Evolutionary conservation across 2,329 filamentous ascomycete species (phyloP).

Genomic region (Hortaea sp.): DNA sequence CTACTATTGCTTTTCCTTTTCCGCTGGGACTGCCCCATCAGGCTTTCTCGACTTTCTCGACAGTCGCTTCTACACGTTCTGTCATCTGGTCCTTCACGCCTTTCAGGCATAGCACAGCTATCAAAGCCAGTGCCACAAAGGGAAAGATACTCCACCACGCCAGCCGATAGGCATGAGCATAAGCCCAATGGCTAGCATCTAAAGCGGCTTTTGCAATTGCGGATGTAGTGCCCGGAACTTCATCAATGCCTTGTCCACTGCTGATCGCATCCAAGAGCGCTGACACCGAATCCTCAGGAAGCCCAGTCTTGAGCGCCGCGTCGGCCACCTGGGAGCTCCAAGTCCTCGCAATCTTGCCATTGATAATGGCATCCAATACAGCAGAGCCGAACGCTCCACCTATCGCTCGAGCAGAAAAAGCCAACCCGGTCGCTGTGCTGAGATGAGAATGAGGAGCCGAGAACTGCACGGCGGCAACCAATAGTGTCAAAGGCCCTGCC

Average conservation of each 20-base stretch:
- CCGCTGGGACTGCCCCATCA: background rate
- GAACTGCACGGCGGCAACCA: slow-evolving; percentile 43
- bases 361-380: slow-evolving; percentile 43
- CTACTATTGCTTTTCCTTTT: background rate
- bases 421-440: slow-evolving; percentile 44
- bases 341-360: slow-evolving; percentile 33
- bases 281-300: slow-evolving; percentile 29
- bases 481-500: slow-evolving; percentile 39
- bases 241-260: slow-evolving; percentile 22
- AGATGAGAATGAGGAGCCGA: slow-evolving; percentile 44
- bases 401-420: slow-evolving; percentile 44
- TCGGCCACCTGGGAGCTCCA: slow-evolving; percentile 31
- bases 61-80: slow-evolving; percentile 44
- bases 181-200: slow-evolving; percentile 34
- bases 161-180: slow-evolving; percentile 39
- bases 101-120: slow-evolving; percentile 35
- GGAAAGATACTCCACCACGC: slow-evolving; percentile 44
- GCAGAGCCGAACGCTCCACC: slow-evolving; percentile 46
- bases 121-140: slow-evolving; percentile 41
- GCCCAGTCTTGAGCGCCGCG: slow-evolving; percentile 35
- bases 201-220: slow-evolving; percentile 30
- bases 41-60: slow-evolving; percentile 25
- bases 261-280: slow-evolving; percentile 32
- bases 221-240: slow-evolving; percentile 29
- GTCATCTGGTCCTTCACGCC: slow-evolving; percentile 45